phyloP scores from a whole-genome alignment of 345 rosid species.

The Rhodomyrtus tomentosa region DNA sequence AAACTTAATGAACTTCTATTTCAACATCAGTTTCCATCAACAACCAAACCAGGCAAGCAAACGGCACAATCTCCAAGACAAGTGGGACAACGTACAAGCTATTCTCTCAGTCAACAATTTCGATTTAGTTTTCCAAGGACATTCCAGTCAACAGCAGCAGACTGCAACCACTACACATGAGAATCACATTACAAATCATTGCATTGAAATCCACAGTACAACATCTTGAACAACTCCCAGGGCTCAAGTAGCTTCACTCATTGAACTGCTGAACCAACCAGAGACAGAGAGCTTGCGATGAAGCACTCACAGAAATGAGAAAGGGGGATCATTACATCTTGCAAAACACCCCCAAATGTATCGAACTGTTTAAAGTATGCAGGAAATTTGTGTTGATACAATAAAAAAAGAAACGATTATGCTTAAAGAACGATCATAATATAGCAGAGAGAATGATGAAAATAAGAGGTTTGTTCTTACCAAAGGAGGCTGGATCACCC shows the following conservation, averaged over 20 bases:
- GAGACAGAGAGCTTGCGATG: neutral
- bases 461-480: constrained; percentile 26
- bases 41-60: neutral
- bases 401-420: neutral
- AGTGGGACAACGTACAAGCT: neutral
- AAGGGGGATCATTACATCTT: neutral
- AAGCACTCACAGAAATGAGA: neutral
- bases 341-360: neutral
- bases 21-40: neutral
- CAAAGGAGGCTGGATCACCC: constrained; percentile 69
- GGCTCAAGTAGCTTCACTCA: neutral
- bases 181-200: neutral
- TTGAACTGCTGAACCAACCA: neutral
- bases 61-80: neutral
- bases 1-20: neutral
- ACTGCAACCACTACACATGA: neutral
- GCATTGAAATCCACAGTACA: neutral
- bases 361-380: neutral
- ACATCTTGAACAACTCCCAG: neutral
- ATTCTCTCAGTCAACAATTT: neutral
- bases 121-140: neutral
- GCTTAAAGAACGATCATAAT: neutral
- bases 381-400: neutral
- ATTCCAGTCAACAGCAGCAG: neutral
- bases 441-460: neutral